phyloP scores from a whole-genome alignment of 495 filamentous ascomycete species.

The Lasiosphaeria ovina region DNA sequence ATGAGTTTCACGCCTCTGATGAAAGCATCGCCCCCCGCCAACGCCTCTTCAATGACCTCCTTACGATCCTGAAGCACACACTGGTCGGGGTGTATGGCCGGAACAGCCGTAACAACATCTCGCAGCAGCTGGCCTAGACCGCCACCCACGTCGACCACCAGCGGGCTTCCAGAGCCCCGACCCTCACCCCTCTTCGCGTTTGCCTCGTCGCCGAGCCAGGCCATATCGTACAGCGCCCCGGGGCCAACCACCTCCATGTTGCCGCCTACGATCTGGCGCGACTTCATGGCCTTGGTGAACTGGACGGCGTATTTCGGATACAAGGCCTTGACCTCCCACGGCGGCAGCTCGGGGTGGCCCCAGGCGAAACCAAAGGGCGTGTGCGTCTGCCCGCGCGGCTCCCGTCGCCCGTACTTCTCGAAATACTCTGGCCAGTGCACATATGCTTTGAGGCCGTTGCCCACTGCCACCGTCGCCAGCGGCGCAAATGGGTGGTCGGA shows the following conservation, averaged over 20 bases:
- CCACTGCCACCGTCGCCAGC: slow-evolving; percentile 23
- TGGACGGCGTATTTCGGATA: slow-evolving; percentile 20
- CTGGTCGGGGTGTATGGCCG: slow-evolving; percentile 25
- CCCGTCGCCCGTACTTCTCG: slow-evolving; percentile 19
- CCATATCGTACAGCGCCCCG: slow-evolving; percentile 23
- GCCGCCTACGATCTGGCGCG: slow-evolving; percentile 23
- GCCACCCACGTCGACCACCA: slow-evolving; percentile 52
- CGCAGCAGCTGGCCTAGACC: slow-evolving; percentile 48
- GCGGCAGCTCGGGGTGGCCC: slow-evolving; percentile 26
- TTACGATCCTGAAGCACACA: slow-evolving; percentile 48
- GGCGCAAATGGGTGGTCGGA: slow-evolving; percentile 14
- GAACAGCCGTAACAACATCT: slow-evolving; percentile 32
- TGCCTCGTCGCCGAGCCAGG: slow-evolving; percentile 25
- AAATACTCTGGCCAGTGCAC: slow-evolving; percentile 31
- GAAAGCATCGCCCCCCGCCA: slow-evolving; percentile 10
- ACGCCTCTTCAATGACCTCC: slow-evolving; percentile 37
- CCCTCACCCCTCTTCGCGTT: neutral
- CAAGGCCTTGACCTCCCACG: slow-evolving; percentile 32
- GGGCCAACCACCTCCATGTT: slow-evolving; percentile 15
- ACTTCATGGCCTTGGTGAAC: slow-evolving; percentile 24
- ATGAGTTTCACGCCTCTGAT: slow-evolving; percentile 34
- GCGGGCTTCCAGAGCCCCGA: neutral
- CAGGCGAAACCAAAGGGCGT: slow-evolving; percentile 30
- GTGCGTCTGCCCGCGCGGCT: slow-evolving; percentile 17
- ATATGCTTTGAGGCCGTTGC: slow-evolving; percentile 29